A percentile compares a stretch with the other conserved stretches of the same genome.
Conservation (phyloP, 208 protist genomes). For the Wallacemonas collosoma region DNA sequence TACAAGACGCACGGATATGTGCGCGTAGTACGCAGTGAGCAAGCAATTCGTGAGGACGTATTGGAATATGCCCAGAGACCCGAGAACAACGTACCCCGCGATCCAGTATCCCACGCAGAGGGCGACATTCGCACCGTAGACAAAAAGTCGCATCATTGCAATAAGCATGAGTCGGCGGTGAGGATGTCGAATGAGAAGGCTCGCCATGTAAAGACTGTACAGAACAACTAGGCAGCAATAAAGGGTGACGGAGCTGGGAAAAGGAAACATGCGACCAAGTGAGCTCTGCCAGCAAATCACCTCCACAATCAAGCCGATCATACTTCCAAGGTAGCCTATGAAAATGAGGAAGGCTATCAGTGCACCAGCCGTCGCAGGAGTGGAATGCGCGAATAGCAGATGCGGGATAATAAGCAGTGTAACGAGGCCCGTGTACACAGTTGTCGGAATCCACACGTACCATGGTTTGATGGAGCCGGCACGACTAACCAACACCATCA, state of each 20-base stretch:
- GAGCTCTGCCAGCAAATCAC: slow-evolving; percentile 59
- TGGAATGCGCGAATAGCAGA: slow-evolving; percentile 22
- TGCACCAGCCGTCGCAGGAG: slow-evolving; percentile 28
- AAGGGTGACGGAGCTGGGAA: slow-evolving; percentile 62
- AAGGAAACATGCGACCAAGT: slow-evolving; percentile 60
- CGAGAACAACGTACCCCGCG: slow-evolving; percentile 50
- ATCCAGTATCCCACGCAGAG: slow-evolving; percentile 73
- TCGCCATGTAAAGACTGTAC: slow-evolving; percentile 34
- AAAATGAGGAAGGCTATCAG: slow-evolving; percentile 42
- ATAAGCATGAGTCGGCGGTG: slow-evolving; percentile 39
- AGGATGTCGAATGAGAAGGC: slow-evolving; percentile 28
- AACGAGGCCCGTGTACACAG: slow-evolving; percentile 44
- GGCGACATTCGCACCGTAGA: slow-evolving; percentile 66
- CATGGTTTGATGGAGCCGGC: slow-evolving; percentile 50
- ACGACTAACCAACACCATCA: slow-evolving; percentile 42
- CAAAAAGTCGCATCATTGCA: slow-evolving; percentile 37
- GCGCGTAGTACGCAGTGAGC: slow-evolving; percentile 51
- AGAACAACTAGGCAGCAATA: slow-evolving; percentile 62
- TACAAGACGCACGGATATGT: slow-evolving; percentile 39
- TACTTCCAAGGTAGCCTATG: slow-evolving; percentile 60
- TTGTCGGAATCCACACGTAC: slow-evolving; percentile 69
- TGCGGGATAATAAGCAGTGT: slow-evolving; percentile 27
- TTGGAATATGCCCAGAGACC: slow-evolving; percentile 52
- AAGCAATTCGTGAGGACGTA: slow-evolving; percentile 53
- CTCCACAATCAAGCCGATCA: slow-evolving; percentile 62